phyloP scores from a whole-genome alignment of 2,329 filamentous ascomycete species.

The Paraphaeosphaeria sporulosa region DNA sequence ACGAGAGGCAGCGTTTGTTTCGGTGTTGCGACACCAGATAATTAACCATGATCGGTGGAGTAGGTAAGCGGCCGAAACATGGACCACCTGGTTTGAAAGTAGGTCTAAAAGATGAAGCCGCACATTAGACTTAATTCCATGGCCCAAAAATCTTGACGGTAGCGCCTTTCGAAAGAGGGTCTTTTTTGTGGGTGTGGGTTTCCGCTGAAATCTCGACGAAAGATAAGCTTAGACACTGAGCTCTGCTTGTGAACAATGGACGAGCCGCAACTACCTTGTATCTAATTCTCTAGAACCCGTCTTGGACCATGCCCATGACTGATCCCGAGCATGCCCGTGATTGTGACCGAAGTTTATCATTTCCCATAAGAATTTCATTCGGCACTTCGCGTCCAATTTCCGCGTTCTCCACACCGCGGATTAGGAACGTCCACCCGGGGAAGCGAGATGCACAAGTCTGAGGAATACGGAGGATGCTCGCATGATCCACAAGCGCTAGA shows the following conservation, averaged over 20 bases:
- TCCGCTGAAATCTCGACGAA: background rate
- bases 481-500: background rate
- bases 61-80: conserved; percentile 1
- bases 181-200: background rate
- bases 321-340: background rate
- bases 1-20: background rate
- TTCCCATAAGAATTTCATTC: background rate
- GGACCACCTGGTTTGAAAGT: background rate
- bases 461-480: background rate
- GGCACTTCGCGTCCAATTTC: conserved; percentile 1
- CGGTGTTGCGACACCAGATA: background rate
- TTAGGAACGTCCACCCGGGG: background rate
- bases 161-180: background rate
- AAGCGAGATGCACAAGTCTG: conserved; percentile 3
- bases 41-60: background rate
- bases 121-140: background rate
- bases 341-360: background rate
- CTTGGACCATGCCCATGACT: background rate
- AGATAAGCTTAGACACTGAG: background rate
- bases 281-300: background rate
- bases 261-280: background rate
- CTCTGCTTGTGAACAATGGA: background rate
- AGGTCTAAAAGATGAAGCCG: background rate
- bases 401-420: conserved; percentile 4
- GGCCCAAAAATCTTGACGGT: background rate